phyloP scores from a whole-genome alignment of 2,329 filamentous ascomycete species.

The Xylaria sp. region DNA sequence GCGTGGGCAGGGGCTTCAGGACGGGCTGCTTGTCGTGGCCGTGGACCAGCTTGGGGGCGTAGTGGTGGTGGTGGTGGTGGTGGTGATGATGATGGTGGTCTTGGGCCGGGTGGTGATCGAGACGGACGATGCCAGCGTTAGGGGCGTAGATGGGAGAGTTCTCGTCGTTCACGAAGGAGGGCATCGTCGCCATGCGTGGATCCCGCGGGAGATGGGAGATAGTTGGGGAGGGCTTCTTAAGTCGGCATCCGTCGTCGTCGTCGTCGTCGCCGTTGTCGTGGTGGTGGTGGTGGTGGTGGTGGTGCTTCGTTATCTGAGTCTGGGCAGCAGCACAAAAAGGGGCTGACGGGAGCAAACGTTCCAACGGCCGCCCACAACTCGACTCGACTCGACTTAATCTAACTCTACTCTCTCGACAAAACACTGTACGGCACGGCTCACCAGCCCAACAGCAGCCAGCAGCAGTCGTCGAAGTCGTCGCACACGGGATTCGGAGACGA shows the following conservation, averaged over 20 bases:
- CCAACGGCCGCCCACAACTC: not conserved
- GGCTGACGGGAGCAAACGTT: not conserved
- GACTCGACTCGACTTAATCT: too few relatives aligned
- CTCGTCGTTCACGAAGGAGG: conserved; percentile 64
- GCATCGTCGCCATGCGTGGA: conserved; percentile 61
- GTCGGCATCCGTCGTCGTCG: conserved; percentile 24
- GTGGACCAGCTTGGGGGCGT: conserved; percentile 43
- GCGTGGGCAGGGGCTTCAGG: conserved; percentile 51
- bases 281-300: too few relatives aligned
- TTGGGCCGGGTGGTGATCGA: conserved; percentile 42
- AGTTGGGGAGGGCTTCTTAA: not conserved
- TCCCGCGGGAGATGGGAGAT: conserved; percentile 12
- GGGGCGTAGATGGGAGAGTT: conserved; percentile 49
- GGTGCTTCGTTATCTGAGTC: conserved; percentile 19
- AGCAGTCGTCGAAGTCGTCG: not conserved
- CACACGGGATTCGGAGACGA: conserved; percentile 6
- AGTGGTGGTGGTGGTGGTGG: conserved; percentile 45
- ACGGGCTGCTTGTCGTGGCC: conserved; percentile 48
- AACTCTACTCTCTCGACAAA: not conserved
- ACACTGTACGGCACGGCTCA: conserved; percentile 1
- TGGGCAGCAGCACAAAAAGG: conserved; percentile 20
- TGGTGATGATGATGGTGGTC: conserved; percentile 43
- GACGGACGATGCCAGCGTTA: conserved; percentile 48
- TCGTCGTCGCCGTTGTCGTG: too few relatives aligned
- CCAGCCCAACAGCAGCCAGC: not conserved